Evolutionary conservation across 2,329 filamentous ascomycete species (phyloP).

Genomic region (Ceratocystis lukuohia): DNA sequence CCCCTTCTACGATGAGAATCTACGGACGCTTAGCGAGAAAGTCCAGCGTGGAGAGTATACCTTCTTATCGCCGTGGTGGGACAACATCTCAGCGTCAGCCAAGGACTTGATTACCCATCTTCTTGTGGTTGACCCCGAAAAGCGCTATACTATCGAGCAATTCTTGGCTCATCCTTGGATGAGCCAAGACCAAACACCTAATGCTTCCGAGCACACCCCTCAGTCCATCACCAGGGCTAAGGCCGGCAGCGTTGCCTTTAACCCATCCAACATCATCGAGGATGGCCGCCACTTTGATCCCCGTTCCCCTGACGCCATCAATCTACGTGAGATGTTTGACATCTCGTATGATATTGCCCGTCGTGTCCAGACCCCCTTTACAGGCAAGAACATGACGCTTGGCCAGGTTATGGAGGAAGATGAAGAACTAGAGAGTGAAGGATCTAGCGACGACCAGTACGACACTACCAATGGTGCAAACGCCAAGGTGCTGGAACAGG

Average conservation of each 20-base stretch:
- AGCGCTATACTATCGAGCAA: constrained; percentile 83
- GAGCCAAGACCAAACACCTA: constrained; percentile 41
- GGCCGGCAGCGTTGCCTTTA: constrained; percentile 36
- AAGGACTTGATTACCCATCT: constrained; percentile 91
- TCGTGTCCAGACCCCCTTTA: constrained; percentile 90
- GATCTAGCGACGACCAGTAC: constrained; percentile 31
- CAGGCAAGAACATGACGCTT: constrained; percentile 62
- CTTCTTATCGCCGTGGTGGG: constrained; percentile 98
- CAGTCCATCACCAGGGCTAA: constrained; percentile 29
- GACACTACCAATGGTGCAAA: constrained; percentile 17
- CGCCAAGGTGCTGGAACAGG: constrained; percentile 66
- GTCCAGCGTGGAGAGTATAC: constrained; percentile 94
- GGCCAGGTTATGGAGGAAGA: constrained; percentile 58
- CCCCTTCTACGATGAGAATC: constrained; percentile 96
- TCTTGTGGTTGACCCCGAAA: constrained; percentile 84
- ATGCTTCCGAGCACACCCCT: constrained; percentile 21
- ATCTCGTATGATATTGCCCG: constrained; percentile 96
- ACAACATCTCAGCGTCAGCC: constrained; percentile 89
- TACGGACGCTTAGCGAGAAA: constrained; percentile 93
- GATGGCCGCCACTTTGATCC: constrained; percentile 70
- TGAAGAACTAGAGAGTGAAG: constrained; percentile 38
- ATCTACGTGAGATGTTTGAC: constrained; percentile 92
- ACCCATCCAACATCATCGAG: constrained; percentile 40
- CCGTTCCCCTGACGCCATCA: constrained; percentile 86
- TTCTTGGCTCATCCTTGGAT: constrained; percentile 97